Percentiles rank a stretch among this genome's conserved stretches.
Evolutionary conservation across 176 grass and related monocot genomes (phyloP).

Genomic region (Ensete glaucum): DNA sequence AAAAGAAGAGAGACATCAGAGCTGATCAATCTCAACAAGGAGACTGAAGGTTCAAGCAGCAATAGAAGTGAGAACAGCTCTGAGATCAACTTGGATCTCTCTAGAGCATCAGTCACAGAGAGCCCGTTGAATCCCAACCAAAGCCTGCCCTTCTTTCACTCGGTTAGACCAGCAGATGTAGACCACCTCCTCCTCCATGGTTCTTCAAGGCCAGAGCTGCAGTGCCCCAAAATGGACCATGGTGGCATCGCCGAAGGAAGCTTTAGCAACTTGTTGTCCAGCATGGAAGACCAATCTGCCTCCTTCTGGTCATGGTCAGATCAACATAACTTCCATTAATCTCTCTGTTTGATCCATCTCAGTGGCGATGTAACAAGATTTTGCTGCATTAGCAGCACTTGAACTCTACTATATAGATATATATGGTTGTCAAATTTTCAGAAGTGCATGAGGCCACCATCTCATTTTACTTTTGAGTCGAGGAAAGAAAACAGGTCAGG

Average conservation of each 20-base stretch:
- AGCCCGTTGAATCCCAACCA: conserved; percentile 2
- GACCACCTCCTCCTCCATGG: conserved; percentile 12
- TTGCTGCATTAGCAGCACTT: not conserved
- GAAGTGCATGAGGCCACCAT: not conserved
- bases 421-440: not conserved
- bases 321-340: conserved; percentile 4
- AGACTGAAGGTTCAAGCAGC: conserved; percentile 2
- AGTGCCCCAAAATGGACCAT: not conserved
- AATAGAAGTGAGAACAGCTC: conserved; percentile 10
- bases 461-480: not conserved
- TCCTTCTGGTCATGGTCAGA: conserved; percentile 17
- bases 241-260: not conserved
- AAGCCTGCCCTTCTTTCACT: conserved; percentile 2
- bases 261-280: conserved; percentile 15
- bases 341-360: not conserved
- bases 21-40: conserved; percentile 6
- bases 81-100: conserved; percentile 9
- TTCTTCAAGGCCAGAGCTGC: conserved; percentile 7
- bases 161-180: not conserved
- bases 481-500: not conserved
- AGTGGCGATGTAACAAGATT: not conserved
- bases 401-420: not conserved
- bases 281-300: conserved; percentile 8
- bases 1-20: not conserved
- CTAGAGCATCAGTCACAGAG: not conserved